Evolutionary conservation across 768 basidiomycete species (phyloP), one percentile per base, ranked within the genome.

Genomic region (Trametes meyenii): DNA sequence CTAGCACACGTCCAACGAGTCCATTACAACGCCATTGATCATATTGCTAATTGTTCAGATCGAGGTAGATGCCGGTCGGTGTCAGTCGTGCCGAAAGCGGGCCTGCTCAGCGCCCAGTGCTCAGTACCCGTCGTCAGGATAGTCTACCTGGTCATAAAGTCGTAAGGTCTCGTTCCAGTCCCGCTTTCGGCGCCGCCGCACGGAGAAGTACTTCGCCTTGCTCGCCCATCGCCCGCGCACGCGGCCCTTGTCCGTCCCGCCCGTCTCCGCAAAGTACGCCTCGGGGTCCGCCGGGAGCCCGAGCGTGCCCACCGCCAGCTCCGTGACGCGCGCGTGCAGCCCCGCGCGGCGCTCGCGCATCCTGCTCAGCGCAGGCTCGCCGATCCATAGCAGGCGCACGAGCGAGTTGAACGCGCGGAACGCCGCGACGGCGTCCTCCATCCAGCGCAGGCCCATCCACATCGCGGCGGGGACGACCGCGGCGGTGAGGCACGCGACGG

Each of bases 391-490:
- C 8, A 95, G 77, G 14, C 86, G 82, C 6, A 77, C 65, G 14
- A 95, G 81, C 1, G 87, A 77, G 0, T 78, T 75, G 63, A 88
- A 83, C 3, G 94, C 94, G 44, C 94, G 85, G 69, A 89, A 86
- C 4, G 92, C 85, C 0, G 92, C 83, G 3, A 92, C 79, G 1
- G 88, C 86, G 66, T 95, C 94, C 70, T 96, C 94, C 42, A 91
- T 78, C 92, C 92, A 95, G 52, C 94, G 85, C 61, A 96, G 78
- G 17, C 89, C 83, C 78, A 94, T 86, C 93, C 94, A 96, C 94
- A 95, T 94, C 65, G 88, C 68, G 5, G 81, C 78, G 2, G 92
- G 93, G 6, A 93, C 81, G 29, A 85, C 68, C 53, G 87, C 69
- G 26, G 80, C 68, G 4, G 88, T 88, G 56, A 91, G 69, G 11